A percentile compares a stretch with the other conserved stretches of the same genome.
phyloP scores from a whole-genome alignment of 2,329 filamentous ascomycete species.

The Fusarium verticillioides region DNA sequence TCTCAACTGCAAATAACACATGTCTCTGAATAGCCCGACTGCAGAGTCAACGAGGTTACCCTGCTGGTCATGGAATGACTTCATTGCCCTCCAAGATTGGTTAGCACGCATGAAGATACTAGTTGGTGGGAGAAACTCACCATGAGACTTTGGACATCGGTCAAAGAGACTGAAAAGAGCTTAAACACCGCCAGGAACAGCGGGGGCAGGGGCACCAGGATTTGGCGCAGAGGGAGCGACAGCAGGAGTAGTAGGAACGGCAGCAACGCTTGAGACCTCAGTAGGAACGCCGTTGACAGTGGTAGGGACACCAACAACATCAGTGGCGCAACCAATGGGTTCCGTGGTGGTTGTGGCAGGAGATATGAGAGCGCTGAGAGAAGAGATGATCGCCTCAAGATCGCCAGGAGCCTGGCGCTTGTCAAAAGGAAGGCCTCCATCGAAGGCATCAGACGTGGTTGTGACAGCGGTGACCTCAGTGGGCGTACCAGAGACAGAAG shows the following conservation, averaged over 20 bases:
- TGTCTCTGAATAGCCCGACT: not conserved
- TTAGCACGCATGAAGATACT: not conserved
- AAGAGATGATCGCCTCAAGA: not conserved
- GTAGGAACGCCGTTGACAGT: not conserved
- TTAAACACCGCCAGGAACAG: not conserved
- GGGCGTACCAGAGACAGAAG: not conserved
- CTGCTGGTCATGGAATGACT: not conserved
- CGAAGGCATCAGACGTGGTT: not conserved
- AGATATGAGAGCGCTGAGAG: not conserved
- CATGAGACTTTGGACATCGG: not conserved
- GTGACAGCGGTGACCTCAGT: not conserved
- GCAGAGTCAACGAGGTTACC: not conserved
- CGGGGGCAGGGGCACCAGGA: not conserved
- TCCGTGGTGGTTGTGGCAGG: not conserved
- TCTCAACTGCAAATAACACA: not conserved
- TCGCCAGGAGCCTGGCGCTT: not conserved
- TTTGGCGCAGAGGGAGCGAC: not conserved
- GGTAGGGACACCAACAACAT: not conserved
- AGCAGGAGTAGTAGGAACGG: not conserved
- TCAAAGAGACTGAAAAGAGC: fast-evolving
- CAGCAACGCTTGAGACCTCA: not conserved
- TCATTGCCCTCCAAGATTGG: not conserved
- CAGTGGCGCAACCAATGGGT: not conserved
- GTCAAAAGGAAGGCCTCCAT: not conserved
- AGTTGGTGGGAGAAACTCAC: not conserved